These are phyloP conservation scores for Leptographium flavum DNA, from an alignment of 2,329 filamentous ascomycete species.

Conservation along the genomic window DNA sequence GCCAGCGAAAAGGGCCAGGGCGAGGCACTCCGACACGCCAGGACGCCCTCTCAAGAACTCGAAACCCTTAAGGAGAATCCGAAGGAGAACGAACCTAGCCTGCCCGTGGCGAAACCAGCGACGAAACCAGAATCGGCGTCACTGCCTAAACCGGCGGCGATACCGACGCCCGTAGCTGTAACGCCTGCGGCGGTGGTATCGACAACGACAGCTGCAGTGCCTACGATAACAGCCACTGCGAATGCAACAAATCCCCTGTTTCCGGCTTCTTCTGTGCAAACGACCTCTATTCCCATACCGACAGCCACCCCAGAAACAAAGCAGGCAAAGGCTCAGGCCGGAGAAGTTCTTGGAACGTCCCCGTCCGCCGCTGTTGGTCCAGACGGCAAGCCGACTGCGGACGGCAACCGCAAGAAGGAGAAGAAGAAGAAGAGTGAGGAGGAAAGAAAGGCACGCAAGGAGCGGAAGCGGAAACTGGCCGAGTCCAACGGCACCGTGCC, in stretches of 20 bases:
- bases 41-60: no score
- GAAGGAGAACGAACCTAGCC: conserved; percentile 47
- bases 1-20: conserved; percentile 58
- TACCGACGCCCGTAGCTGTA: neutral
- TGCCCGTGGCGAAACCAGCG: no score
- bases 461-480: conserved; percentile 71
- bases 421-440: conserved; percentile 94
- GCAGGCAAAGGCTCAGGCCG: no score
- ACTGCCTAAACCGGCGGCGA: neutral
- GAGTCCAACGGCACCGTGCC: conserved; percentile 80
- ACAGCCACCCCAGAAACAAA: no score
- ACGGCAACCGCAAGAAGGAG: conserved; percentile 62
- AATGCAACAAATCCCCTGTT: no score
- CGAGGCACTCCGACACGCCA: conserved; percentile 51
- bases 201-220: neutral
- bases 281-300: no score
- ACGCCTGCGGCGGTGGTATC: neutral
- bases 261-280: neutral
- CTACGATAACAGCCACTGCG: neutral
- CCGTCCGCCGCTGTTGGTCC: neutral
- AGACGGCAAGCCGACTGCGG: conserved; percentile 12
- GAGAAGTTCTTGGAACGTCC: neutral
- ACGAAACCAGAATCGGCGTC: neutral
- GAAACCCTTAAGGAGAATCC: no score
- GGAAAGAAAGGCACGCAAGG: conserved; percentile 81